Evolutionary conservation across 805 yeast genomes (phyloP), one percentile per base, ranked within the genome.

Genomic region (Suhomyces faveliae): DNA sequence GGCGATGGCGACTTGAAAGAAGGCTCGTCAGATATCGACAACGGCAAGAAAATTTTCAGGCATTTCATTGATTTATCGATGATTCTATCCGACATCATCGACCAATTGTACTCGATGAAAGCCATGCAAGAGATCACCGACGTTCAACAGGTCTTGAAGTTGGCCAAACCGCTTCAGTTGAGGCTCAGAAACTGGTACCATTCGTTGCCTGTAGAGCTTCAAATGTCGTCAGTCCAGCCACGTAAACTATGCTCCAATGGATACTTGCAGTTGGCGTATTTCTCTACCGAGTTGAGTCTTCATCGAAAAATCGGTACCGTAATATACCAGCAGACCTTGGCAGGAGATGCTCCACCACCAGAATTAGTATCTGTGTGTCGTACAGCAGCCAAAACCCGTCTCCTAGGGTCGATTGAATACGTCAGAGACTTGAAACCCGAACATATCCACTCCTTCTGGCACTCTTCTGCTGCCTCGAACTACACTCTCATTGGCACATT

Each of bases 391-490:
- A 81, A 78, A 49, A 85, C 95, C 1, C 73, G 98, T 59, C 71
- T 91, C 13, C 67, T 80, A 6, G 96, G 96, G 0, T 88, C 96
- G 0, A 80, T 87, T 51, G 94, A 87, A 46, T 87, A 89, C 63
- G 83, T 88, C 8, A 71, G 84, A 43, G 85, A 82, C 50, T 73
- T 91, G 62, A 84, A 83, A 55, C 84, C 86, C 8, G 96, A 89
- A 55, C 96, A 89, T 59, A 76, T 89, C 42, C 91, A 84, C 61
- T 81, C 96, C 9, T 90, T 89, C 63, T 91, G 97, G 97, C 94
- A 88, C 66, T 80, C 90, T 1, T 81, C 90, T 1, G 80, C 96
- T 0, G 76, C 94, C 0, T 77, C 86, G 11, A 89, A 88, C 59
- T 81, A 91, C 53, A 82, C 96, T 5, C 67, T 88, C 30, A 88